Evolutionary conservation across 176 grass and related monocot species (phyloP).

Genomic region (Triticum urartu): DNA sequence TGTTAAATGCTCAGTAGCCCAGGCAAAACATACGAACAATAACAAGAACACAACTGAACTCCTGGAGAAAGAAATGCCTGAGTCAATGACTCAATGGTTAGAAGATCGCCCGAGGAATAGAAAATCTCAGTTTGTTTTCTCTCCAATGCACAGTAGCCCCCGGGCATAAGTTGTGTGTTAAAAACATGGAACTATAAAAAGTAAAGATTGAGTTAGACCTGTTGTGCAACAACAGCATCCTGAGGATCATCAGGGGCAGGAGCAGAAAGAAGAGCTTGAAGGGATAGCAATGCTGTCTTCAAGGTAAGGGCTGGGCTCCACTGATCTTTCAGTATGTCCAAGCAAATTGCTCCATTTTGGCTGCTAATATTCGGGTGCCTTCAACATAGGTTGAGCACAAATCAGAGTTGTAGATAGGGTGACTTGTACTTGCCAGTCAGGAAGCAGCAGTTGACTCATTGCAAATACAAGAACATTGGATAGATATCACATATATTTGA

Average conservation of each 20-base stretch:
- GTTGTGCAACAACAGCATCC: conserved; percentile 96
- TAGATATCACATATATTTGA: background rate
- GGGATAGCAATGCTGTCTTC: conserved; percentile 88
- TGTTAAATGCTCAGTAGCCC: background rate
- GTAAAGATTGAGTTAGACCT: conserved; percentile 48
- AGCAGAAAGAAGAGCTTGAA: conserved; percentile 91
- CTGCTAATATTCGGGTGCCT: conserved; percentile 99
- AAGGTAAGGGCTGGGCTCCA: conserved; percentile 98
- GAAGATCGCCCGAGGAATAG: background rate
- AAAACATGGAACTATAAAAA: conserved; percentile 8
- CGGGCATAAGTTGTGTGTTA: background rate
- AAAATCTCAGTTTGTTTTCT: background rate
- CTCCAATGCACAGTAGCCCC: background rate
- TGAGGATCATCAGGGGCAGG: conserved; percentile 97
- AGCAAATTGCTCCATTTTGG: conserved; percentile 98
- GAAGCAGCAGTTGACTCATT: background rate
- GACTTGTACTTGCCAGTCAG: background rate
- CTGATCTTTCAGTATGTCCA: conserved; percentile 99
- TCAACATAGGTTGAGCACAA: conserved; percentile 41
- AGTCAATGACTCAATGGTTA: background rate
- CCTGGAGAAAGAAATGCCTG: background rate
- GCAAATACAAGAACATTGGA: background rate
- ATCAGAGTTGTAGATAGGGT: background rate
- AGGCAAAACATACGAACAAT: background rate
- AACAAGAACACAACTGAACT: background rate